These are phyloP conservation scores for Dunaliella primolecta DNA, from an alignment of 139 green algal species.

Conservation along the genomic window DNA sequence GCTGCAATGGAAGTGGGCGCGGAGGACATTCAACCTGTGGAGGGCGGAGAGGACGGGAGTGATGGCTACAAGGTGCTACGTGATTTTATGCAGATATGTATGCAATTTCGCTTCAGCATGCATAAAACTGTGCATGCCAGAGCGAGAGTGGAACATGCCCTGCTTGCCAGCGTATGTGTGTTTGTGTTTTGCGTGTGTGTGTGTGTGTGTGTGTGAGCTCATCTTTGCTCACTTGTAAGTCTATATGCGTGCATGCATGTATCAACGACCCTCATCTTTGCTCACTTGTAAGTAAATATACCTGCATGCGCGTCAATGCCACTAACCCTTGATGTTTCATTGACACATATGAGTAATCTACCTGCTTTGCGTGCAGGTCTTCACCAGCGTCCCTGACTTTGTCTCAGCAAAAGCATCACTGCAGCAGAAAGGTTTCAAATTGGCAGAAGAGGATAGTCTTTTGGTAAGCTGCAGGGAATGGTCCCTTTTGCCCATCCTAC, in stretches of 20 bases:
- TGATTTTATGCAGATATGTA: not conserved
- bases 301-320: too few species aligned
- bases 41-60: slow-evolving; percentile 22
- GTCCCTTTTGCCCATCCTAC: not conserved
- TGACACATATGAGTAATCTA: too few species aligned
- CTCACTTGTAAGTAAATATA: too few species aligned
- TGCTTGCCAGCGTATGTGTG: not conserved
- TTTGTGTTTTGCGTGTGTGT: not conserved
- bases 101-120: not conserved
- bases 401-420: too few species aligned
- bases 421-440: too few species aligned
- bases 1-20: slow-evolving; percentile 75
- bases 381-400: too few species aligned
- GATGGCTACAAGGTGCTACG: not conserved
- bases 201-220: too few species aligned
- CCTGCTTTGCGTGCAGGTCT: too few species aligned
- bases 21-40: slow-evolving; percentile 57
- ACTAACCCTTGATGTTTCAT: too few species aligned
- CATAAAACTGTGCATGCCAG: not conserved
- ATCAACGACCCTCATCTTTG: too few species aligned
- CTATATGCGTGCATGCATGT: too few species aligned
- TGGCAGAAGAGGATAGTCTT: not conserved
- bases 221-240: too few species aligned
- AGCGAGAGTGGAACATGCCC: not conserved
- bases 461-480: not conserved